Conservation (phyloP, 2,329 filamentous ascomycete species). For the Decorospora gaudefroyi region DNA sequence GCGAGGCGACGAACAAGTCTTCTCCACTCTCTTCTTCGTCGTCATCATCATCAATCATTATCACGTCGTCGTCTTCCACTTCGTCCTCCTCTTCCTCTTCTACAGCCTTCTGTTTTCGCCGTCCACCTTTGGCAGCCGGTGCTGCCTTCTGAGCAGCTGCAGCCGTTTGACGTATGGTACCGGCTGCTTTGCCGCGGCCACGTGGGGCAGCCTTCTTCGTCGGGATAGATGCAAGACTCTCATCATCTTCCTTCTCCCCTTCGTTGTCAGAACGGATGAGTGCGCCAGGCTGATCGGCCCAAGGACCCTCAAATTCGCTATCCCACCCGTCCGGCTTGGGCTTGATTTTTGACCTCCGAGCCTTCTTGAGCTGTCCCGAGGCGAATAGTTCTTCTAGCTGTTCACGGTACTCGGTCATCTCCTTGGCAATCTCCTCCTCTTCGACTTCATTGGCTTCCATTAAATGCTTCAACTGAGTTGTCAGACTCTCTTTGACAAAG, state of each 20-base stretch:
- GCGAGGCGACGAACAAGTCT: constrained; percentile 49
- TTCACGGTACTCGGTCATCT: constrained; percentile 73
- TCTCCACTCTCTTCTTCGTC: constrained; percentile 55
- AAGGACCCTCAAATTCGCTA: constrained; percentile 82
- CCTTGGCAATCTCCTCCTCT: constrained; percentile 70
- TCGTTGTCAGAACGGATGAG: constrained; percentile 59
- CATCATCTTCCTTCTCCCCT: constrained; percentile 51
- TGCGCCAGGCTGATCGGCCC: constrained; percentile 78
- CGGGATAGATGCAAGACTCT: constrained; percentile 34
- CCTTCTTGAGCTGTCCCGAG: constrained; percentile 63
- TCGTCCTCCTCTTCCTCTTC: constrained; percentile 53
- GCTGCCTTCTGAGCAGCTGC: constrained; percentile 40
- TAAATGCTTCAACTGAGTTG: constrained; percentile 51
- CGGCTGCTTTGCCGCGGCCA: constrained; percentile 53
- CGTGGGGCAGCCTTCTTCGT: constrained; percentile 50
- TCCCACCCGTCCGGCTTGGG: constrained; percentile 83
- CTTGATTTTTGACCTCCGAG: constrained; percentile 64
- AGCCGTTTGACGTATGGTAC: constrained; percentile 39
- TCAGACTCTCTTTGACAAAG: constrained; percentile 53
- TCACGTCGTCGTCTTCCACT: constrained; percentile 46
- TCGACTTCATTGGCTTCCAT: constrained; percentile 63
- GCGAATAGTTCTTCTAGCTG: constrained; percentile 73
- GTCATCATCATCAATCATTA: constrained; percentile 54
- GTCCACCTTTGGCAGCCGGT: constrained; percentile 42
- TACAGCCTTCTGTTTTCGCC: constrained; percentile 49